Base-by-base conservation (phyloP, 2,329 filamentous ascomycete species). In the Colletotrichum paranaense region DNA sequence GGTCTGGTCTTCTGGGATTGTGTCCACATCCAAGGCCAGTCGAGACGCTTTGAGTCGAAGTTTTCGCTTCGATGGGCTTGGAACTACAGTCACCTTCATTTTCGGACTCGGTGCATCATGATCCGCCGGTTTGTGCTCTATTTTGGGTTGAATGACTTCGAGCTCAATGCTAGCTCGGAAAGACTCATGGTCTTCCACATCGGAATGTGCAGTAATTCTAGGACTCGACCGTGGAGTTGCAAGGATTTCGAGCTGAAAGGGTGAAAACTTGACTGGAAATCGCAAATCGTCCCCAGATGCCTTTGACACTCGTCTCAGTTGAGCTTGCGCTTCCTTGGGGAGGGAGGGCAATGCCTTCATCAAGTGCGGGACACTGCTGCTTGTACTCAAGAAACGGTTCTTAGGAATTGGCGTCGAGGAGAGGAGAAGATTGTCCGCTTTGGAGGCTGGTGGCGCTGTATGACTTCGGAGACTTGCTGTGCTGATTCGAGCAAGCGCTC, bases 301-400 rank as follows among this genome's bases (percentile, higher is more conserved):
- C 12, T 68, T 57, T 7, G 53, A 53, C 7, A 19, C 26, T 4
- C 49, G n/a, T 53, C 28, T 62, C 5, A 28, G 30, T 22, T 11
- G 30, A n/a, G 6, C 11, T 1, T 12, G 9, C 12, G 71, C 71
- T 42, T 81, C 79, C 5, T 78, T 78, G 4, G 87, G 87, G 8
- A 88, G 75, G 16, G 85, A 81, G 16, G 88, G 88, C 55, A 89
- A 76, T 26, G 85, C 84, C 76, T 89, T 89, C 86, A 89, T 89
- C 16, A 89, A 79, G 53, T 84, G 84, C 7, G 87, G 86, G 64
- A 87, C 86, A 74, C 86, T 88, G 74, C 85, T 87, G 70, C 86
- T 87, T 52, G 86, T 80, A 64, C 82, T 85, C 22, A 88, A 80
- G 74, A 85, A 81, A 32, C 82, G 81, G 42, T 80, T 81, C 42